Evolutionary conservation across 768 basidiomycete genomes (phyloP).

Genomic region (Lactarius psammicola): DNA sequence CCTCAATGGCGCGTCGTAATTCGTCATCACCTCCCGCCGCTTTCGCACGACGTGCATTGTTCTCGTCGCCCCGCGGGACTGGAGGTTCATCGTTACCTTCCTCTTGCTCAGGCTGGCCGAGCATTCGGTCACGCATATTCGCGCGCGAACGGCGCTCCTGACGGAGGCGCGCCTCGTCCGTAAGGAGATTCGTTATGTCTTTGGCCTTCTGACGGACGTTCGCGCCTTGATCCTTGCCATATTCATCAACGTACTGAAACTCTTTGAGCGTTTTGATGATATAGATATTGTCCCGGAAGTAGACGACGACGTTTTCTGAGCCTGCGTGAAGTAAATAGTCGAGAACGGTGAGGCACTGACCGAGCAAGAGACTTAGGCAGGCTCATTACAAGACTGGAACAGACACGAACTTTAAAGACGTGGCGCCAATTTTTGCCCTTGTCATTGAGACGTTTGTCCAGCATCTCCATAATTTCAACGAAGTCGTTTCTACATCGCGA

Average conservation of each 20-base stretch:
- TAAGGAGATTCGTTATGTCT: conserved; percentile 92
- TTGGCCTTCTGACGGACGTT: conserved; percentile 98
- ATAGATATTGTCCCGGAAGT: conserved; percentile 96
- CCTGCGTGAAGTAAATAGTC: conserved; percentile 97
- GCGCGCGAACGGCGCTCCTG: conserved; percentile 83
- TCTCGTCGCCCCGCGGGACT: conserved; percentile 47
- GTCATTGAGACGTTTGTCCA: conserved; percentile 96
- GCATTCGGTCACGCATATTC: conserved; percentile 93
- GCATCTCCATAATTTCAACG: conserved; percentile 99
- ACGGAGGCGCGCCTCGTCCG: conserved; percentile 80
- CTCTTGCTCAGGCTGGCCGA: conserved; percentile 51
- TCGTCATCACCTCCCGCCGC: conserved; percentile 61
- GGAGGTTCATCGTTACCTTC: conserved; percentile 35
- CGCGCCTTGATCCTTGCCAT: conserved; percentile 96
- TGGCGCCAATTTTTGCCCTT: conserved; percentile 99
- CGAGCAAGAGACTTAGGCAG: not conserved
- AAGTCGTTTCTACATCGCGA: conserved; percentile 73
- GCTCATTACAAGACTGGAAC: not conserved
- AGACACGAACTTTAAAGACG: conserved; percentile 82
- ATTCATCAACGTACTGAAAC: conserved; percentile 95
- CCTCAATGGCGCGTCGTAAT: conserved; percentile 81
- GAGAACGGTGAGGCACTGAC: conserved; percentile 83
- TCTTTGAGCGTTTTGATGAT: conserved; percentile 99
- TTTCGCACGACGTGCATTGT: conserved; percentile 37
- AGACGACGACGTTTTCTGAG: conserved; percentile 97